phyloP scores from a whole-genome alignment of 140 eudicot species.

The Stevia rebaudiana region DNA sequence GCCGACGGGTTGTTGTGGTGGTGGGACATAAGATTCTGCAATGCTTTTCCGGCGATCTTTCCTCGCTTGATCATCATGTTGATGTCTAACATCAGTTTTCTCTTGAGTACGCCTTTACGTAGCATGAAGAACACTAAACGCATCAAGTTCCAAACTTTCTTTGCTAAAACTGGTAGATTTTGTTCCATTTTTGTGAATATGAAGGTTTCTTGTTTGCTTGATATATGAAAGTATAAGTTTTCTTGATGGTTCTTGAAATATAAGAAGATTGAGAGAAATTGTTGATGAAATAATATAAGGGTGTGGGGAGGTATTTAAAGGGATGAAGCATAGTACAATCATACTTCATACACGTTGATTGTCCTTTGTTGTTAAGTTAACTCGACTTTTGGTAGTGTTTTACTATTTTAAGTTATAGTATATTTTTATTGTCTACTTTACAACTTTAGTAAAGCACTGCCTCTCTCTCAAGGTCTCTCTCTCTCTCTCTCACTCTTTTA shows the following conservation, averaged over 20 bases:
- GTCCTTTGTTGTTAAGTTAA: constrained; percentile 20
- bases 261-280: constrained; percentile 1
- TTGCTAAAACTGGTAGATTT: constrained; percentile 33
- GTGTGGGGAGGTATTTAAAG: constrained; percentile 30
- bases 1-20: constrained; percentile 39
- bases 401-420: no score
- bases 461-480: no score
- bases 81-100: constrained; percentile 45
- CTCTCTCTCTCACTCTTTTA: background rate
- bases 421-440: background rate
- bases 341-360: background rate
- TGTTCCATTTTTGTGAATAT: constrained; percentile 48
- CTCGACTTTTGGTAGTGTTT: background rate
- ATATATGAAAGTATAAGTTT: background rate
- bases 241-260: background rate
- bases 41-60: constrained; percentile 51
- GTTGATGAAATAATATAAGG: constrained; percentile 10
- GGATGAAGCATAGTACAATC: background rate
- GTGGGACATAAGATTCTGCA: constrained; percentile 62
- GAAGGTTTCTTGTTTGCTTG: background rate
- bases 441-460: no score
- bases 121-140: constrained; percentile 42
- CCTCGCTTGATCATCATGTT: constrained; percentile 52
- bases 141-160: constrained; percentile 43
- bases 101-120: constrained; percentile 44